phyloP scores from a whole-genome alignment of 1,284 basidiomycete genomes.

The Athelia sp. region DNA sequence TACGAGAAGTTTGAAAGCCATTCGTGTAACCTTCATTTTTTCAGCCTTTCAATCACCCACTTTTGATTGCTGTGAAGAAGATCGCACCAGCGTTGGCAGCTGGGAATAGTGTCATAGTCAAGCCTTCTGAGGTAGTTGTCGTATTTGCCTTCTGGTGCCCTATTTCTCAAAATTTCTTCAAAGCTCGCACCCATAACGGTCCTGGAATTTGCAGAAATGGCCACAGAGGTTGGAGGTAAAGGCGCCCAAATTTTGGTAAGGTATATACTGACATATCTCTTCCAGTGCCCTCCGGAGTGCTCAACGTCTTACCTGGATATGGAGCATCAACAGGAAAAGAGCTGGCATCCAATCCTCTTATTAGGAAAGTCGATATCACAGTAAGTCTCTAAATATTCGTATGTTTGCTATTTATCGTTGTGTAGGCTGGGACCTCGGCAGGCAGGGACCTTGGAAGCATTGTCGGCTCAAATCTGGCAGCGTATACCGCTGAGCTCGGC shows the following conservation, averaged over 20 bases:
- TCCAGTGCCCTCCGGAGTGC: conserved; percentile 68
- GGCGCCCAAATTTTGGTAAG: conserved; percentile 4
- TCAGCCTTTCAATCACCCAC: conserved; percentile 80
- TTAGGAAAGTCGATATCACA: conserved; percentile 80
- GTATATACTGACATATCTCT: conserved; percentile 5
- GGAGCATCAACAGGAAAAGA: conserved; percentile 59
- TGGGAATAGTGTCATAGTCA: conserved; percentile 79
- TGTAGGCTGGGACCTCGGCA: conserved; percentile 71
- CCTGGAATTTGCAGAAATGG: conserved; percentile 67
- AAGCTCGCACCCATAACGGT: conserved; percentile 76
- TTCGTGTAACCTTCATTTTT: not conserved
- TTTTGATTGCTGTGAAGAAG: conserved; percentile 82
- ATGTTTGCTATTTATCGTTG: conserved; percentile 5
- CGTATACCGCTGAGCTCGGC: conserved; percentile 77
- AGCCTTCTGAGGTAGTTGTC: conserved; percentile 67
- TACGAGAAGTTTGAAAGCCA: not conserved
- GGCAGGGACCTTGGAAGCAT: conserved; percentile 66
- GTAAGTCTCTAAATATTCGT: conserved; percentile 31
- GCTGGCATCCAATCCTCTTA: conserved; percentile 56
- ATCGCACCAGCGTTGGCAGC: conserved; percentile 81
- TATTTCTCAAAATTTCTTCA: conserved; percentile 2
- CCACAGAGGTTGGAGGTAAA: conserved; percentile 60
- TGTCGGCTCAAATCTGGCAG: conserved; percentile 66
- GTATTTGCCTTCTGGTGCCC: not conserved
- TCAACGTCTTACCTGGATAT: conserved; percentile 69